These are phyloP conservation scores for Coprinopsis marcescibilis DNA, from an alignment of 768 basidiomycete species.

Conservation along the genomic window DNA sequence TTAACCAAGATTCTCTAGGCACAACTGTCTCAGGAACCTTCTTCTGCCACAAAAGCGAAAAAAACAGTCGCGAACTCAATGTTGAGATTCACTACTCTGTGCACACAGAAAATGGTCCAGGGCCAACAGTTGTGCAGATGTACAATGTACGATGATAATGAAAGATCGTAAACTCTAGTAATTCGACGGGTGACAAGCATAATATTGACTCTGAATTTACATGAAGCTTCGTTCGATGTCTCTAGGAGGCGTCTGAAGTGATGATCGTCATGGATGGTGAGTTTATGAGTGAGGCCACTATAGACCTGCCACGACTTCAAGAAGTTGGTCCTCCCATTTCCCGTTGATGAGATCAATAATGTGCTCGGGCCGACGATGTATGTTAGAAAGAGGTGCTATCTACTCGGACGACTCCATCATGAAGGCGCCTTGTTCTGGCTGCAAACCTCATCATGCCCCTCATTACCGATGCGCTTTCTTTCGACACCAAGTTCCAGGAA, in stretches of 20 bases:
- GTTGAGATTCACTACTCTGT: constrained; percentile 83
- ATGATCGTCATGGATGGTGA: too few species aligned
- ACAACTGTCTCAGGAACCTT: constrained; percentile 75
- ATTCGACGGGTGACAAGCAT: background rate
- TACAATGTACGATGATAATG: constrained; percentile 63
- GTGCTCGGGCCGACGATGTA: too few species aligned
- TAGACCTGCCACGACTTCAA: too few species aligned
- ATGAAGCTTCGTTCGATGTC: too few species aligned
- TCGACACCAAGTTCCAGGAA: constrained; percentile 24
- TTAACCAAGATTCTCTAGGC: constrained; percentile 35
- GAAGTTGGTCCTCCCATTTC: too few species aligned
- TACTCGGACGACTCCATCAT: too few species aligned
- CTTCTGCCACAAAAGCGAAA: constrained; percentile 71
- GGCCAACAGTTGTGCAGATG: constrained; percentile 59
- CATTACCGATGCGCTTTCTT: constrained; percentile 9
- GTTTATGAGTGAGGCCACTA: too few species aligned
- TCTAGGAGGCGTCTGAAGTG: too few species aligned
- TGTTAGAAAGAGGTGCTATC: too few species aligned
- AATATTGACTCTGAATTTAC: too few species aligned
- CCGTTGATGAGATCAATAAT: too few species aligned
- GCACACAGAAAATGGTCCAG: constrained; percentile 32
- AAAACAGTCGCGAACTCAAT: constrained; percentile 83
- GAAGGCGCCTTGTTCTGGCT: too few species aligned
- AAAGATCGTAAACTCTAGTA: background rate
- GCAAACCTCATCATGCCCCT: constrained; percentile 14